Conservation (phyloP, 2,329 filamentous ascomycete species). For the Arthrocladium fulminans region DNA sequence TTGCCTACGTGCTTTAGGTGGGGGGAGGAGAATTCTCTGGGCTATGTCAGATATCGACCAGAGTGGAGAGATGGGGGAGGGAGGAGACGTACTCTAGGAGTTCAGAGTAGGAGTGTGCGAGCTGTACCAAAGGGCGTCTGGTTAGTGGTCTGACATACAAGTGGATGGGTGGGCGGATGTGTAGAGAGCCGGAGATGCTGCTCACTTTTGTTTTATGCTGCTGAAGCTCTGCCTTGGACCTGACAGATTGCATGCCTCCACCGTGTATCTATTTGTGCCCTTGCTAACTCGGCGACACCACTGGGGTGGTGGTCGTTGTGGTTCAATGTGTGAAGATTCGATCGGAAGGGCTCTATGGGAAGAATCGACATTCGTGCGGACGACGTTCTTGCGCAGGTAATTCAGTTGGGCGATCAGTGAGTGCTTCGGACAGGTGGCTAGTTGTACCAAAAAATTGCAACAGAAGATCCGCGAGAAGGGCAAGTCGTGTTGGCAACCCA, state of each 20-base stretch:
- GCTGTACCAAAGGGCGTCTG: no score
- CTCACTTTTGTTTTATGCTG: constrained; percentile 51
- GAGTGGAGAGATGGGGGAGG: constrained; percentile 7
- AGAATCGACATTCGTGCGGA: constrained; percentile 7
- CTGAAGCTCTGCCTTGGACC: constrained; percentile 49
- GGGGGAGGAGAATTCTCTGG: constrained; percentile 83
- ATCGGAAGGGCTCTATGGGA: neutral
- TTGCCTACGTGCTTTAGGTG: constrained; percentile 91
- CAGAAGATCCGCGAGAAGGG: neutral
- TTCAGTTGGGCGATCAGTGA: no score
- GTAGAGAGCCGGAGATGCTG: neutral
- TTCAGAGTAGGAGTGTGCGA: constrained; percentile 93
- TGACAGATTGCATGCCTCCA: constrained; percentile 34
- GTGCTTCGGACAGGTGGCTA: no score
- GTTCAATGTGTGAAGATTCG: neutral
- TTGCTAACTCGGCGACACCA: neutral
- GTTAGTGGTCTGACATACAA: no score
- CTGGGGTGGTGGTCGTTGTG: neutral
- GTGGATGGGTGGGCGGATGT: no score
- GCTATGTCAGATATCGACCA: constrained; percentile 15
- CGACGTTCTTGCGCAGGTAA: no score
- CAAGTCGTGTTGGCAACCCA: neutral
- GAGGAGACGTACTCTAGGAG: constrained; percentile 68
- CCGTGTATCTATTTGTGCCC: neutral
- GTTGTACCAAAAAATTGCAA: neutral